These are phyloP conservation scores for Myxozyma sirexii DNA, from an alignment of 805 yeast genomes.

Conservation along the genomic window DNA sequence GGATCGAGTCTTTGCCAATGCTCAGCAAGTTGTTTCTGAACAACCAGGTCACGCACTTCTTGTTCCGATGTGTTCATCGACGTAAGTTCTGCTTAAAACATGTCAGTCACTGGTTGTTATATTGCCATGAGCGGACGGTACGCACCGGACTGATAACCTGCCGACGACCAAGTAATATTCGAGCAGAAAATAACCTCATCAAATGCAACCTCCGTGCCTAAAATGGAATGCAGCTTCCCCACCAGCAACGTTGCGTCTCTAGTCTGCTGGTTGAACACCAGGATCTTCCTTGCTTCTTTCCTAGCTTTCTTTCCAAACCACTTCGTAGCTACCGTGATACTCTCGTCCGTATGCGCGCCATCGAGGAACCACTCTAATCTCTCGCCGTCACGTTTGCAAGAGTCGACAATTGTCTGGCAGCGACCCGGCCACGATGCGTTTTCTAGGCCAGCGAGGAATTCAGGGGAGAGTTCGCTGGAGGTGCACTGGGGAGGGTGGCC, in stretches of 20 bases:
- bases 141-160: conserved; percentile 58
- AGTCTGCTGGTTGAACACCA: conserved; percentile 92
- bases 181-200: conserved; percentile 86
- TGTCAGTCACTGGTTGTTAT: too few relatives aligned
- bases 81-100: conserved; percentile 75
- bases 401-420: conserved; percentile 58
- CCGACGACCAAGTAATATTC: conserved; percentile 87
- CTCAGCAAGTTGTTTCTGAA: conserved; percentile 74
- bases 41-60: conserved; percentile 73
- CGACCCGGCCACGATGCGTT: conserved; percentile 91
- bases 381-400: conserved; percentile 44
- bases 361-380: conserved; percentile 79
- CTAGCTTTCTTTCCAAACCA: conserved; percentile 60
- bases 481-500: conserved; percentile 40
- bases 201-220: conserved; percentile 52
- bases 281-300: conserved; percentile 46
- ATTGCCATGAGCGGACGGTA: too few relatives aligned
- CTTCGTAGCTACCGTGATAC: conserved; percentile 73
- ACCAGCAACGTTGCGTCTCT: conserved; percentile 77
- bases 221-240: conserved; percentile 52
- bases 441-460: conserved; percentile 56
- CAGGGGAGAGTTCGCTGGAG: conserved; percentile 30
- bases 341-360: conserved; percentile 95
- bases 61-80: conserved; percentile 82
- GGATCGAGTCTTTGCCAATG: conserved; percentile 63